A percentile compares a stretch with the other conserved stretches of the same genome.
phyloP scores from a whole-genome alignment of 345 rosid species.

The Clausena lansium region DNA sequence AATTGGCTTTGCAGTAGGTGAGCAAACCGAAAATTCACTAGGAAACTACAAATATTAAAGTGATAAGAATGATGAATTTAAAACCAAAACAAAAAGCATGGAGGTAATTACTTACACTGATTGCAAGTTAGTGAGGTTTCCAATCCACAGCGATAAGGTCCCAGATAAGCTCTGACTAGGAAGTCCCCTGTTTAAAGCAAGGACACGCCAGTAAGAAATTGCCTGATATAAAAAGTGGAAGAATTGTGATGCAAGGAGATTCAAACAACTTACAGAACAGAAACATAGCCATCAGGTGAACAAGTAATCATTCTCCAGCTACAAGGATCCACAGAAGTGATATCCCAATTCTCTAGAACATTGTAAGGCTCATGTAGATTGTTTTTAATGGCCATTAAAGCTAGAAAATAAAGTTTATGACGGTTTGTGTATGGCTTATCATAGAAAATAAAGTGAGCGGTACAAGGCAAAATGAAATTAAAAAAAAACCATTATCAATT shows the following conservation, averaged over 20 bases:
- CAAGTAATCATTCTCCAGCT: conserved; percentile 99
- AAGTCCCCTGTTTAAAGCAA: conserved; percentile 62
- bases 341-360: conserved; percentile 96
- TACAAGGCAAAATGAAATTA: background rate
- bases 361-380: conserved; percentile 84
- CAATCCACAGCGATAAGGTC: conserved; percentile 77
- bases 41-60: background rate
- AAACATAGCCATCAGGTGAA: conserved; percentile 76
- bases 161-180: conserved; percentile 98
- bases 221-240: background rate
- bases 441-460: background rate
- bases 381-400: conserved; percentile 75
- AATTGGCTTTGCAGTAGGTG: background rate
- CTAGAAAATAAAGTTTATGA: too few species aligned
- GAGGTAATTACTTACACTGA: conserved; percentile 64
- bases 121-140: conserved; percentile 78
- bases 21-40: background rate
- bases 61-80: background rate
- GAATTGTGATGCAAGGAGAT: background rate
- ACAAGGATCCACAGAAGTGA: conserved; percentile 97
- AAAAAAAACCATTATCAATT: too few species aligned
- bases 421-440: background rate
- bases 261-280: conserved; percentile 69
- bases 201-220: background rate
- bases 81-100: conserved; percentile 1